Base-by-base conservation (phyloP, 1,284 basidiomycete species). In the Naganishia cerealis region DNA sequence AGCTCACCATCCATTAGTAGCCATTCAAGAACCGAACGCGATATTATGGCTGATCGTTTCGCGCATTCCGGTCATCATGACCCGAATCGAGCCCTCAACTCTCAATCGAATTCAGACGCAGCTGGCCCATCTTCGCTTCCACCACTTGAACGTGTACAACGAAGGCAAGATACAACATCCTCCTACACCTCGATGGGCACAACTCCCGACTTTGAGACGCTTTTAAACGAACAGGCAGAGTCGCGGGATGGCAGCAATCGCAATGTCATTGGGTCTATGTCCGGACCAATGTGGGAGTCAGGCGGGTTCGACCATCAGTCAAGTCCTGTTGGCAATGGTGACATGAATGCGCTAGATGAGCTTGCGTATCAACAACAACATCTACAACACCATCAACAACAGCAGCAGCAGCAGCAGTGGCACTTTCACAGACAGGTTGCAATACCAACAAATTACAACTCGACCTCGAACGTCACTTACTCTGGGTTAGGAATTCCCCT, bases 121-220 rank as follows among this genome's bases (percentile, higher is more conserved):
- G 46, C 46, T 50, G n/a, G n/a, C n/a, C 5, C 26, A 24, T 10
- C 55, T 3, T 57, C 55, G 1, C 39, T 57, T 40, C 55, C 55
- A 56, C 55, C 55, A 21, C 33, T 39, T 33, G 55, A 24, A 8
- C 57, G 39, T 24, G 18, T 21, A 10, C 61, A 63, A 42, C 61
- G 61, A 15, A 54, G 61, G 42, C 61, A 63, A 33, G 61, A 63
- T 3, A 63, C 61, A 12, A 63, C 61, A 26, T 63, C 61, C 15
- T 63, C 61, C 6, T 63, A 63, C 50, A 63, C 61, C n/a, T 63
- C 61, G 26, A 63, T 63, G n/a, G 61, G 61, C 21, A 63, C 61
- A 16, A 63, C 61, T 16, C 61, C 61, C 26, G 61, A 63, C 29
- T 63, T 63, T 39, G 61, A 63, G 29, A 63, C 61, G 4, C 50